Conservation (phyloP, 495 filamentous ascomycete species). For the Podospora comata region DNA sequence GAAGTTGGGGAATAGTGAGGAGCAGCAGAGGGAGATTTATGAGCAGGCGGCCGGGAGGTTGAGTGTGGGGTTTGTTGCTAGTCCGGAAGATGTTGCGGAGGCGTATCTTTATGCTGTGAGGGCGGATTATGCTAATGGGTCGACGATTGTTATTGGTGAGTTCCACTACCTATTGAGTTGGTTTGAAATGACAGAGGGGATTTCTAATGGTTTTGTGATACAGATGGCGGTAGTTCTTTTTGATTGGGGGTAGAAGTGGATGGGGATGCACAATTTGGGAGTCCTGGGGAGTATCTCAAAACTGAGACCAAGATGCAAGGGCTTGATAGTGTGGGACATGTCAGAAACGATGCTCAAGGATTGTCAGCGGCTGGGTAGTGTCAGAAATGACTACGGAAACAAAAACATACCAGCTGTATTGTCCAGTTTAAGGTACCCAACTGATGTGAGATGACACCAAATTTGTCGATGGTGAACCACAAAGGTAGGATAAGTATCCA, state of each 20-base stretch:
- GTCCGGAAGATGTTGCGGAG: constrained; percentile 54
- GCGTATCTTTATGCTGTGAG: constrained; percentile 56
- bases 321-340: not conserved
- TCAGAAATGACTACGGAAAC: too few species aligned
- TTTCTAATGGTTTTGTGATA: not conserved
- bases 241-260: not conserved
- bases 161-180: too few species aligned
- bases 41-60: constrained; percentile 29
- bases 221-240: constrained; percentile 18
- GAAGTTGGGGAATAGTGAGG: constrained; percentile 32
- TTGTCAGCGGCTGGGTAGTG: too few species aligned
- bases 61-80: constrained; percentile 47
- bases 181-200: too few species aligned
- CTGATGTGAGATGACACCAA: not conserved
- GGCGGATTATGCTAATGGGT: constrained; percentile 53
- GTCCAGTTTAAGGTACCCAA: too few species aligned
- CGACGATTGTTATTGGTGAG: constrained; percentile 37
- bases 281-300: too few species aligned
- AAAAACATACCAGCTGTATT: too few species aligned
- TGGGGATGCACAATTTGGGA: too few species aligned
- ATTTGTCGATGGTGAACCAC: too few species aligned
- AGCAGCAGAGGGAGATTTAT: constrained; percentile 34
- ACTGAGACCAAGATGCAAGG: not conserved
- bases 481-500: too few species aligned
- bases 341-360: too few species aligned